Base-by-base conservation (phyloP, 2,329 filamentous ascomycete genomes). In the Aquanectria penicillioides region DNA sequence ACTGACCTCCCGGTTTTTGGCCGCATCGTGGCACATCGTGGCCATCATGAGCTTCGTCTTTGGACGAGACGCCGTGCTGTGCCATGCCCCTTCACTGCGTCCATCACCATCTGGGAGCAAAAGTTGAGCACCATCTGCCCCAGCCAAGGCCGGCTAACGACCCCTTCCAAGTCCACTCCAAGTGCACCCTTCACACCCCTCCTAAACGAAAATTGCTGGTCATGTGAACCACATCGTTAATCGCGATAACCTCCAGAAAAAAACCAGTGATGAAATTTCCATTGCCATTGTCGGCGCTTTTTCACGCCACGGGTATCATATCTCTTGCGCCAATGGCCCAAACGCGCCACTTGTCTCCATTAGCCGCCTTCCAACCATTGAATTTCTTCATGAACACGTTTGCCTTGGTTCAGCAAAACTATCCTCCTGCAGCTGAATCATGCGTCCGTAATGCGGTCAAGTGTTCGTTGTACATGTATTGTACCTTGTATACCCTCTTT, bases 241-340 rank as follows among this genome's bases (percentile, higher is more conserved):
- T 29, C 43, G 38, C 31, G 34, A 53, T 51, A 26, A 22, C 38
- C 38, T 37, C 38, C 29, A 26, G 37, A 53, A 49, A 37, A 20
- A 29, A 48, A 26, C 10, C 25, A 17, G 29, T 8, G 7, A 37
- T 29, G 22, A 52, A 55, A 56, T 38, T 17, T 23, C 34, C 44
- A 38, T 48, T 36, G 61, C 61, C 41, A 56, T 49, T 68, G 33
- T 43, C 41, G 60, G 59, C 51, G 25, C 43, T 11, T 10, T 15
- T 28, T 44, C 52, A 36, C 43, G 37, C 63, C 66, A 69, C 48
- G 68, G 68, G 63, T 68, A 70, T 70, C 68, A 65, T 68, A 47
- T 61, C 29, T 61, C 29, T 65, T 58, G 36, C 49, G 56, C 51
- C 33, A 54, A 52, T 47, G 49, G 26, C 40, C 40, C 47, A 56